Percentiles rank a stretch among this genome's conserved stretches.
These are phyloP conservation scores for Fusarium longipes DNA, from an alignment of 2,329 filamentous ascomycete species.

Conservation along the genomic window DNA sequence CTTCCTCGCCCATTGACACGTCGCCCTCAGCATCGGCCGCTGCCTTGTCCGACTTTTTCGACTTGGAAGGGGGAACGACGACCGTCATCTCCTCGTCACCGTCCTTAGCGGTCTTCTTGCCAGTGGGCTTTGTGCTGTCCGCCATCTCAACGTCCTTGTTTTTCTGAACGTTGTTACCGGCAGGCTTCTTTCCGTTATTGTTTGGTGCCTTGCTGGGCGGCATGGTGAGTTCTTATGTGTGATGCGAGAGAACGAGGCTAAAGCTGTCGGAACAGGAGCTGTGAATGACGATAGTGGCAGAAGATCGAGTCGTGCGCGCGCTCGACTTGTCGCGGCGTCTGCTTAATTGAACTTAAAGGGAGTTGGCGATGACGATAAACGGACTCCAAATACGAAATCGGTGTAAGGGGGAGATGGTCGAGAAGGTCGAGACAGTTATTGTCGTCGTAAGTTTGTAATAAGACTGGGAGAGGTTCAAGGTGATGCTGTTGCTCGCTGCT, in stretches of 20 bases:
- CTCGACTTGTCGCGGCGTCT: slow-evolving; percentile 41
- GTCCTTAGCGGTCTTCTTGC: slow-evolving; percentile 72
- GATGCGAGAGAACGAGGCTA: slow-evolving; percentile 12
- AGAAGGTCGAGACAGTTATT: slow-evolving; percentile 11
- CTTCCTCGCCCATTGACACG: slow-evolving; percentile 74
- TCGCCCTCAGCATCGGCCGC: slow-evolving; percentile 74
- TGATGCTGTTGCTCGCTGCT: slow-evolving; percentile 38
- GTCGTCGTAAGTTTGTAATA: slow-evolving; percentile 22
- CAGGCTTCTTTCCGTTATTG: slow-evolving; percentile 76
- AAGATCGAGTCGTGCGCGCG: slow-evolving; percentile 44
- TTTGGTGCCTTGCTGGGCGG: slow-evolving; percentile 82
- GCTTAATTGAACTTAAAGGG: slow-evolving; percentile 10
- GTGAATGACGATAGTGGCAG: slow-evolving; percentile 34
- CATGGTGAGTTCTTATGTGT: slow-evolving; percentile 41
- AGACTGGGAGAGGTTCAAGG: slow-evolving; percentile 29
- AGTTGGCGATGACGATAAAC: slow-evolving; percentile 12
- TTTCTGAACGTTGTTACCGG: slow-evolving; percentile 74
- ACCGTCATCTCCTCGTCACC: slow-evolving; percentile 85
- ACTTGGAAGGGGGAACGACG: slow-evolving; percentile 79
- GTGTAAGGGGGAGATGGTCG: slow-evolving; percentile 6
- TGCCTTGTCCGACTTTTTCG: slow-evolving; percentile 66
- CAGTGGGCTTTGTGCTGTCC: slow-evolving; percentile 74
- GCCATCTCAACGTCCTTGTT: slow-evolving; percentile 76
- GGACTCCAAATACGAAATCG: slow-evolving; percentile 4
- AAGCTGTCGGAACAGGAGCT: slow-evolving; percentile 30